Base-by-base conservation (phyloP, 176 grass and related monocot genomes). In the Phyllostachys edulis region DNA sequence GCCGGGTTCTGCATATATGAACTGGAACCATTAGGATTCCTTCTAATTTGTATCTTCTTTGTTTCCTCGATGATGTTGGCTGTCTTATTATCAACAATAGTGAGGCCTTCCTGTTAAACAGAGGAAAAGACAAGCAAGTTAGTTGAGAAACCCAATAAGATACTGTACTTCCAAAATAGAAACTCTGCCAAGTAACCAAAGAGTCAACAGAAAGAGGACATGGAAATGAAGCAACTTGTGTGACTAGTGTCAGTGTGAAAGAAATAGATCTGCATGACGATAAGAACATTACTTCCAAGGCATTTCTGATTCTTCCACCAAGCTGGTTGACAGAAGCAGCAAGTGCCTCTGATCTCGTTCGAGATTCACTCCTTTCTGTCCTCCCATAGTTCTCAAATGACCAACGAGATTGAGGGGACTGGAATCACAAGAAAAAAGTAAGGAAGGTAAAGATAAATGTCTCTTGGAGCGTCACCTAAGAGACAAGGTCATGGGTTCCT, bases 231-330 rank as follows among this genome's bases (percentile, higher is more conserved):
- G 9, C 45, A 24, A 40, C 34, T 5, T 60, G 57, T 60, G 18
- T 78, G 34, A 64, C 23, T 23, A 45, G 15, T 69, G 6, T 42
- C 11, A 77, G 46, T 14, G 12, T 24, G 8, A 64, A 47, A 87
- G 3, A 39, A 66, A 55, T 32, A 73, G 5, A 49, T 9, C 44
- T 47, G 83, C 8, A 40, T 47, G 41, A 6, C 55, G 54, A 10
- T 52, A 75, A 68, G 51, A 20, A 76, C 39, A 60, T 88, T 87
- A 98, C 96, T 87, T 92, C 96, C 17, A 98, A 84, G 42, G 86
- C 93, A 83, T 94, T 95, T 88, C 80, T 96, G 57, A 99, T 89
- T 81, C 86, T 99, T 65, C 93, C 96, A 88, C 96, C 76, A 81
- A 98, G 84, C 39, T 93, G 85, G 59, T 95, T 99, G 77, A 99